Percentiles rank a stretch among this genome's conserved stretches.
These are phyloP conservation scores for Scenedesmus sp. DNA, from an alignment of 163 green algal genomes.

Conservation along the genomic window DNA sequence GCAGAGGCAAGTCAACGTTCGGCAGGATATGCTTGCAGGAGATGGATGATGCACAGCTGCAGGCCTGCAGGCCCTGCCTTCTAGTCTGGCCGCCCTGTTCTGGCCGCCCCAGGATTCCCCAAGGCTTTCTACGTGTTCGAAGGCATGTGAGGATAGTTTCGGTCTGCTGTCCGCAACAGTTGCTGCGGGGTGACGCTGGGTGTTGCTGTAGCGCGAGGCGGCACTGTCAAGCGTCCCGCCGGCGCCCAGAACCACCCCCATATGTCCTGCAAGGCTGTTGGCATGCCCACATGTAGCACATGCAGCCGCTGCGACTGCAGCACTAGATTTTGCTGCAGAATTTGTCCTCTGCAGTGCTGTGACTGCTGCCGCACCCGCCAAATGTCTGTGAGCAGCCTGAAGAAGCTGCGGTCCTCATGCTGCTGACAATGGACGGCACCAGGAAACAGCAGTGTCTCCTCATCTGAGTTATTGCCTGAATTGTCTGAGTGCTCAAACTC, in stretches of 20 bases:
- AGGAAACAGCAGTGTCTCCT: slow-evolving; percentile 34
- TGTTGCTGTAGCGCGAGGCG: too few relatives aligned
- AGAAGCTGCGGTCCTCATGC: slow-evolving; percentile 21
- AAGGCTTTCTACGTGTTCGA: too few relatives aligned
- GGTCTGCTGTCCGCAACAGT: too few relatives aligned
- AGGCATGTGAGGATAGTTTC: too few relatives aligned
- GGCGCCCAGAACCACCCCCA: not conserved
- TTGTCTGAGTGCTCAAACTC: slow-evolving; percentile 58
- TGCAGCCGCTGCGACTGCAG: not conserved
- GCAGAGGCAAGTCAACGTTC: not conserved
- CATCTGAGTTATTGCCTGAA: not conserved
- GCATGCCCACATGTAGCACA: not conserved
- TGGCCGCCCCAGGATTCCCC: too few relatives aligned
- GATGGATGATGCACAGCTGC: not conserved
- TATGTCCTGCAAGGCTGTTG: not conserved
- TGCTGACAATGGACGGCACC: not conserved
- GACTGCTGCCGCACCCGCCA: slow-evolving; percentile 25
- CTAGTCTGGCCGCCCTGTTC: too few relatives aligned
- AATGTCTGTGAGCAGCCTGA: slow-evolving; percentile 31
- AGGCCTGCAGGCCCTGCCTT: too few relatives aligned
- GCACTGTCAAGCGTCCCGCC: too few relatives aligned
- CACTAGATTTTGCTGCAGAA: not conserved
- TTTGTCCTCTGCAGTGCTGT: not conserved
- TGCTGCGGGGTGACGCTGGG: too few relatives aligned
- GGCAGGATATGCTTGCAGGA: not conserved